phyloP scores from a whole-genome alignment of 208 protist species.

The Novymonas esmeraldas region DNA sequence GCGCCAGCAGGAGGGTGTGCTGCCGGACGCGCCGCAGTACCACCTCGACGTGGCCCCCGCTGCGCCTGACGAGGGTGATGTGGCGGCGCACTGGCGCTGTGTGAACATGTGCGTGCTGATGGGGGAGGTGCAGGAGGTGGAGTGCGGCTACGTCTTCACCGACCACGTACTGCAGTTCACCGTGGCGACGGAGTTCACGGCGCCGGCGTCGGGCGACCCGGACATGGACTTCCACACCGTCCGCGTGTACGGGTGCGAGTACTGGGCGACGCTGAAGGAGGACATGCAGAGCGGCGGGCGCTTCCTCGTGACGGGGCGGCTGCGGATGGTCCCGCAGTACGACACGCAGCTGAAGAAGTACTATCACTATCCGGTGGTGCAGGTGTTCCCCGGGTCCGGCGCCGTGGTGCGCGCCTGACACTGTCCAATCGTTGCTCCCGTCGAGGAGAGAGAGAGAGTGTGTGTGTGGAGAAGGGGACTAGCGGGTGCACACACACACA shows the following conservation, averaged over 20 bases:
- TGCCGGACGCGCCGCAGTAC: conserved; percentile 75
- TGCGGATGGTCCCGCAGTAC: conserved; percentile 89
- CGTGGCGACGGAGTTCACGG: conserved; percentile 78
- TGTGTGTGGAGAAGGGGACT: not conserved
- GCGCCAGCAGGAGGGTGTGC: conserved; percentile 57
- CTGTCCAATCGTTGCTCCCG: not conserved
- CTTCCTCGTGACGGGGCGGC: conserved; percentile 68
- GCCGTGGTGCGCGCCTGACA: conserved; percentile 22
- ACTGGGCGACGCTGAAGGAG: conserved; percentile 47
- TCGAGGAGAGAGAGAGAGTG: not conserved
- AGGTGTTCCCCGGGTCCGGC: conserved; percentile 70
- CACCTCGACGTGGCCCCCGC: conserved; percentile 87
- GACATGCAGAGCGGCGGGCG: conserved; percentile 45
- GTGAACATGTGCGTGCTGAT: conserved; percentile 84
- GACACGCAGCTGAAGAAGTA: conserved; percentile 79
- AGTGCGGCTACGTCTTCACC: conserved; percentile 87
- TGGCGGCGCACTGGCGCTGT: conserved; percentile 86
- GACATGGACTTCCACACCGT: conserved; percentile 90
- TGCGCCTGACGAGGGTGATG: conserved; percentile 83
- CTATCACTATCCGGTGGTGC: conserved; percentile 88
- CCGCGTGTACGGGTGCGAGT: conserved; percentile 65
- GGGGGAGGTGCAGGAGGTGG: conserved; percentile 75
- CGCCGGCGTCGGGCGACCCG: conserved; percentile 76
- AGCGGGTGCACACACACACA: not conserved
- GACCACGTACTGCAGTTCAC: conserved; percentile 89